A percentile compares a stretch with the other conserved stretches of the same genome.
Conservation (phyloP, 1,284 basidiomycete species). For the Trichosporon asahii region DNA sequence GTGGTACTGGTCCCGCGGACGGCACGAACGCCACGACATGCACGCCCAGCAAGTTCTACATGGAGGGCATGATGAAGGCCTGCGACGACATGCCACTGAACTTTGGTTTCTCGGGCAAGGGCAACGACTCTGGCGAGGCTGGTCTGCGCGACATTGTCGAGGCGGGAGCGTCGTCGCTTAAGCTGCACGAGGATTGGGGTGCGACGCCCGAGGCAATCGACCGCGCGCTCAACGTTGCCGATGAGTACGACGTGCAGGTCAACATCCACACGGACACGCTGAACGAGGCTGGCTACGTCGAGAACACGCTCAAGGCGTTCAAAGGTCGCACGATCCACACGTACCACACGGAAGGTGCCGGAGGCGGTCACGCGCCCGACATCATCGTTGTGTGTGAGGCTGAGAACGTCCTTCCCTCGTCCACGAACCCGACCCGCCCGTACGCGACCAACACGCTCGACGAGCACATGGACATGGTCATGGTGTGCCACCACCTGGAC, state of each 20-base stretch:
- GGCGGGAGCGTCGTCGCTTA: constrained; percentile 87
- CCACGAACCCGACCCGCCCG: constrained; percentile 95
- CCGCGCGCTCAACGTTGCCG: constrained; percentile 74
- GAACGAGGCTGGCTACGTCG: constrained; percentile 73
- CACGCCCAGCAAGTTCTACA: constrained; percentile 81
- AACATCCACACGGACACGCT: constrained; percentile 98
- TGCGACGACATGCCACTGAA: constrained; percentile 88
- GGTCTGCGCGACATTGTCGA: constrained; percentile 75
- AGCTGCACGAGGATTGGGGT: constrained; percentile 99
- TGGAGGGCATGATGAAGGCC: constrained; percentile 80
- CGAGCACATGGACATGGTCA: constrained; percentile 97
- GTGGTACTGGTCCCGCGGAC: constrained; percentile 88
- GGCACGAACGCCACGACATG: constrained; percentile 94
- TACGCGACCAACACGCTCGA: constrained; percentile 90
- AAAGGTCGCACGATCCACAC: constrained; percentile 91
- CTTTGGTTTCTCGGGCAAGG: constrained; percentile 89
- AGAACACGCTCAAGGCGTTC: constrained; percentile 85
- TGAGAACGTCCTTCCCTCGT: constrained; percentile 89
- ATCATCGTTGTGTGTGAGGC: constrained; percentile 93
- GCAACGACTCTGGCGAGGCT: constrained; percentile 76
- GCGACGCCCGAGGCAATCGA: constrained; percentile 81
- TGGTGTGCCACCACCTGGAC: constrained; percentile 87
- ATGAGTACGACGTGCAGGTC: constrained; percentile 92
- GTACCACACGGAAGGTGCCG: constrained; percentile 94
- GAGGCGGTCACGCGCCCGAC: constrained; percentile 95